Evolutionary conservation across 805 yeast species (phyloP), one percentile per base, ranked within the genome.

Genomic region (Kazachstania bromeliacearum): DNA sequence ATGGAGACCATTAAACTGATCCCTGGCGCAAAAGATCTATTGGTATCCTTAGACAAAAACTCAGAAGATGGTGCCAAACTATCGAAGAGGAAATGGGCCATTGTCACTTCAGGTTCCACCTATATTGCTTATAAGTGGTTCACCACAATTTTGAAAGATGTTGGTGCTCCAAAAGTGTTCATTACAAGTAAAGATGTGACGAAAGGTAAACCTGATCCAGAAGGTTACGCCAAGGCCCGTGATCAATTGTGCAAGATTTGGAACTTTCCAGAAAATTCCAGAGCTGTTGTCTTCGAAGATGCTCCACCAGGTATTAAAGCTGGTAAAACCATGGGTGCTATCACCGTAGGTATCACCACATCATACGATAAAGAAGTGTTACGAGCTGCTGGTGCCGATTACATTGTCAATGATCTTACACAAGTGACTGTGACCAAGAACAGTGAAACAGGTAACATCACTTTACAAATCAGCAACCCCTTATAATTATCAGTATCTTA

Each of bases 301-400:
- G 89, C 92, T 15, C 85, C 85, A 26, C 85, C 85, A 25, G 92
- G 94, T 44, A 72, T 82, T 43, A 56, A 70, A 48, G 87, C 92
- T 13, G 94, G 92, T 43, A 73, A 75, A 52, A 77, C 67, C 26
- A 84, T 87, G 24, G 89, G 85, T 37, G 85, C 89, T 45, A 64
- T 67, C 45, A 78, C 78, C 33, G 73, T 83, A 45, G 94, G 89
- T 42, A 77, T 83, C 54, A 75, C 85, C 41, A 76, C 87, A 31
- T 71, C 87, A 21, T 80, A 77, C 55, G 73, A 68, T 42, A 73
- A 83, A 19, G 73, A 72, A 41, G 64, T 66, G 44, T 76, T 83
- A 28, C 68, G 75, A 59, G 70, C 64, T 26, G 74, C 85, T 7
- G 94, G 94, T 48, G 94, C 94, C 31, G 77, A 75, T 49, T 79